phyloP scores from a whole-genome alignment of 768 basidiomycete genomes.

The Russula sp. region DNA sequence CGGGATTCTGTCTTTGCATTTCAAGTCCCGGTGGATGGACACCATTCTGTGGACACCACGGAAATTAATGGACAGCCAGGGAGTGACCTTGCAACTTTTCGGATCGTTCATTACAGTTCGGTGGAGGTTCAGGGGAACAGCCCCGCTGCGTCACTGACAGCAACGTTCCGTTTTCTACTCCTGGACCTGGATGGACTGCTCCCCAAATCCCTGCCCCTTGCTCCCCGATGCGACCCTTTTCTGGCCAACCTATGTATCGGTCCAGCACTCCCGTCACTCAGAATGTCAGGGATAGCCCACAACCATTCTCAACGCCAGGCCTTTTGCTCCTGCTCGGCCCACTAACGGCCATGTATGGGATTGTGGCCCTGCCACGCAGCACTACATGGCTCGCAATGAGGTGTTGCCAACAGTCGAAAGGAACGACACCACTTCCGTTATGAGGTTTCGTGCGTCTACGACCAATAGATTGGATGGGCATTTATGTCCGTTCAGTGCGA shows the following conservation, averaged over 20 bases:
- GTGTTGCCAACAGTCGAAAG: neutral
- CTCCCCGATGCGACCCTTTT: neutral
- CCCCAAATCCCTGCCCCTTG: neutral
- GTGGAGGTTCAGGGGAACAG: neutral
- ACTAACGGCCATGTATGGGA: neutral
- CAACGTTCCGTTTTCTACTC: conserved; percentile 23
- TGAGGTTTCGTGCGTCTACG: neutral
- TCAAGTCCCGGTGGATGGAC: conserved; percentile 7
- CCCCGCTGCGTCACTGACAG: neutral
- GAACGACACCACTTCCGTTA: neutral
- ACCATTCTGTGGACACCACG: neutral
- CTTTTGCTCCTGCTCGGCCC: conserved; percentile 28
- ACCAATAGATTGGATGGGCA: neutral
- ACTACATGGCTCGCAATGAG: conserved; percentile 34
- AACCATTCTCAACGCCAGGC: conserved; percentile 50
- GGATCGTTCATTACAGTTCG: neutral
- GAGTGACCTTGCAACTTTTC: neutral
- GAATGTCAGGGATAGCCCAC: neutral
- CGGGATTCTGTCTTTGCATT: conserved; percentile 28
- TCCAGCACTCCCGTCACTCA: neutral
- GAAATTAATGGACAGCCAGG: neutral
- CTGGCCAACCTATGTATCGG: conserved; percentile 12
- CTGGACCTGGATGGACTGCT: conserved; percentile 16
- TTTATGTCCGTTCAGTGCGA: neutral
- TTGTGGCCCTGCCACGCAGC: neutral